Percentiles rank a stretch among this genome's conserved stretches.
These are phyloP conservation scores for Metschnikowia colocasiae DNA, from an alignment of 805 yeast genomes.

Conservation along the genomic window DNA sequence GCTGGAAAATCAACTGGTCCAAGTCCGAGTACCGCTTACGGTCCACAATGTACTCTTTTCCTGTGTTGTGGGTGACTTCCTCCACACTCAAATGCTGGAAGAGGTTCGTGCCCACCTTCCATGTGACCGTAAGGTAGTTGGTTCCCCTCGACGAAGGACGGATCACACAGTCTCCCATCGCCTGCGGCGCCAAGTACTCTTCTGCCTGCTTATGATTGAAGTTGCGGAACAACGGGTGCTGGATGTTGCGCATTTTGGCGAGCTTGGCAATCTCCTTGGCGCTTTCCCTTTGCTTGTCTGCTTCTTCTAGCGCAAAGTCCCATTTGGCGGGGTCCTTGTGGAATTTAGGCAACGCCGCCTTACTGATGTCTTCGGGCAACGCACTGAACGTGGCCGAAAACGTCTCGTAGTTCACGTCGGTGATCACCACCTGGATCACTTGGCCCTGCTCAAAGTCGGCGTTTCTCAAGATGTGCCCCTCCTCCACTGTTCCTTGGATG, in stretches of 20 bases:
- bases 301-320: slow-evolving; percentile 73
- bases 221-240: slow-evolving; percentile 86
- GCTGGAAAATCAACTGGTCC: slow-evolving; percentile 88
- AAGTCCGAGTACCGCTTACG: slow-evolving; percentile 72
- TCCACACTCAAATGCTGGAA: slow-evolving; percentile 88
- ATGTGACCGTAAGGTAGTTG: slow-evolving; percentile 86
- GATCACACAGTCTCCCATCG: slow-evolving; percentile 88
- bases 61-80: slow-evolving; percentile 67
- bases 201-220: slow-evolving; percentile 88
- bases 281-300: slow-evolving; percentile 56
- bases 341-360: slow-evolving; percentile 46
- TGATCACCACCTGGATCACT: slow-evolving; percentile 80
- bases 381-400: slow-evolving; percentile 74
- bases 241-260: slow-evolving; percentile 71
- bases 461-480: slow-evolving; percentile 43
- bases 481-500: slow-evolving; percentile 44
- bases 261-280: slow-evolving; percentile 63
- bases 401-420: slow-evolving; percentile 65
- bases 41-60: slow-evolving; percentile 61
- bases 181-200: slow-evolving; percentile 81
- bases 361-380: slow-evolving; percentile 59
- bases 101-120: slow-evolving; percentile 90
- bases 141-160: slow-evolving; percentile 92
- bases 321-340: slow-evolving; percentile 63
- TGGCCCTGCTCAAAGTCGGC: slow-evolving; percentile 56